phyloP scores from a whole-genome alignment of 1,284 basidiomycete genomes.

The Malassezia obtusa region DNA sequence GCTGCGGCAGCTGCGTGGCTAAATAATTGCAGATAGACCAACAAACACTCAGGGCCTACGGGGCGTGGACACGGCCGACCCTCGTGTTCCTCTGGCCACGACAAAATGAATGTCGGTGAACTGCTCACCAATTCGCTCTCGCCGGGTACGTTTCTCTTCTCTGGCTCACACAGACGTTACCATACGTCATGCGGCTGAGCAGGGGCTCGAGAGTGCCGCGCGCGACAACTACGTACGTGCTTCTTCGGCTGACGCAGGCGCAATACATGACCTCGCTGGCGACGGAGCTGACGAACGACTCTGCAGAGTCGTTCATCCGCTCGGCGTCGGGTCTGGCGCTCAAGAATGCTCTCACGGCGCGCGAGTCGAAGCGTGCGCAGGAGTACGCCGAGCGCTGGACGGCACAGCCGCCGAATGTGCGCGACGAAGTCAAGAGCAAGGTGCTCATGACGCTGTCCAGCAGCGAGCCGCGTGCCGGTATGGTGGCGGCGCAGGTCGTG shows the following conservation, averaged over 20 bases:
- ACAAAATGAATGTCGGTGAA: conserved; percentile 43
- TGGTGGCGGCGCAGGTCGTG: conserved; percentile 83
- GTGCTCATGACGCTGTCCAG: conserved; percentile 74
- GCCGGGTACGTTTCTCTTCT: conserved; percentile 23
- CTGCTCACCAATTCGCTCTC: conserved; percentile 45
- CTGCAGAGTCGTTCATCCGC: conserved; percentile 58
- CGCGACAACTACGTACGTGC: conserved; percentile 38
- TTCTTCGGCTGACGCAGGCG: conserved; percentile 10
- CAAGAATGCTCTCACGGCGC: conserved; percentile 86
- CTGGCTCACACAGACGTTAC: conserved; percentile 22
- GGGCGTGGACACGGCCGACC: background rate
- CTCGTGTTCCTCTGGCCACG: conserved; percentile 2
- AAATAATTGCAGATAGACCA: conserved; percentile 11
- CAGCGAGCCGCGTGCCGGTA: conserved; percentile 62
- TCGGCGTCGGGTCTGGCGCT: conserved; percentile 91
- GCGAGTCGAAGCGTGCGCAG: conserved; percentile 59
- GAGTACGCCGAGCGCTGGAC: conserved; percentile 58
- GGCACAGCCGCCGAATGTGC: conserved; percentile 59
- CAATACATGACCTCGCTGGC: conserved; percentile 41
- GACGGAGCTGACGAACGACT: conserved; percentile 37
- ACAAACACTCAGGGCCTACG: conserved; percentile 11
- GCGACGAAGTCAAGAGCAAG: conserved; percentile 77
- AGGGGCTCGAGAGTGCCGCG: conserved; percentile 41
- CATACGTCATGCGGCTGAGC: conserved; percentile 40
- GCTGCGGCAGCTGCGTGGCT: conserved; percentile 2